Conservation (phyloP, 345 rosid species). For the Brassica rapa region DNA sequence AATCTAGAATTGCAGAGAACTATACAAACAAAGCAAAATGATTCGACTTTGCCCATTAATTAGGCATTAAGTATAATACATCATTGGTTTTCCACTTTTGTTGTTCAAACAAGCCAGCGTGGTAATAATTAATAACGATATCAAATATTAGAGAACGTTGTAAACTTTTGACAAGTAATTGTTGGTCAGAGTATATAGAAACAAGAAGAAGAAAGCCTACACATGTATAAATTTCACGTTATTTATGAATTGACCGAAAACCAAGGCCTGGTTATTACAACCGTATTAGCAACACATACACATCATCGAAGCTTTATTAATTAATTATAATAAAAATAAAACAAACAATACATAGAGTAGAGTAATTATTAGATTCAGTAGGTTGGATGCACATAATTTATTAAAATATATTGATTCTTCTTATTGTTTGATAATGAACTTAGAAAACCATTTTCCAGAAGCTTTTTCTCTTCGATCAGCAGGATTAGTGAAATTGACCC, state of each 20-base stretch:
- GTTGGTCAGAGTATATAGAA: neutral
- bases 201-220: neutral
- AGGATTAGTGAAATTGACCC: conserved; percentile 40
- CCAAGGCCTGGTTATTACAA: conserved; percentile 3
- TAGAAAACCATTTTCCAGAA: conserved; percentile 43
- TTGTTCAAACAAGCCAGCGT: no score
- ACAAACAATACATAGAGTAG: neutral
- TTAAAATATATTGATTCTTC: neutral
- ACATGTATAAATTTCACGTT: neutral
- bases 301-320: neutral
- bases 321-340: neutral
- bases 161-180: no score
- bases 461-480: conserved; percentile 27
- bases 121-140: no score
- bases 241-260: neutral
- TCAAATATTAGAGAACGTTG: no score
- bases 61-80: no score
- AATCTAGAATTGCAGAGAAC: no score
- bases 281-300: neutral
- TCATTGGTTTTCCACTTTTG: no score
- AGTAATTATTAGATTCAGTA: neutral
- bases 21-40: no score
- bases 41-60: no score
- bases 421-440: conserved; percentile 30
- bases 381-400: neutral